Percentiles rank a stretch among this genome's conserved stretches.
These are phyloP conservation scores for Imleria badia DNA, from an alignment of 768 basidiomycete species.

Conservation along the genomic window DNA sequence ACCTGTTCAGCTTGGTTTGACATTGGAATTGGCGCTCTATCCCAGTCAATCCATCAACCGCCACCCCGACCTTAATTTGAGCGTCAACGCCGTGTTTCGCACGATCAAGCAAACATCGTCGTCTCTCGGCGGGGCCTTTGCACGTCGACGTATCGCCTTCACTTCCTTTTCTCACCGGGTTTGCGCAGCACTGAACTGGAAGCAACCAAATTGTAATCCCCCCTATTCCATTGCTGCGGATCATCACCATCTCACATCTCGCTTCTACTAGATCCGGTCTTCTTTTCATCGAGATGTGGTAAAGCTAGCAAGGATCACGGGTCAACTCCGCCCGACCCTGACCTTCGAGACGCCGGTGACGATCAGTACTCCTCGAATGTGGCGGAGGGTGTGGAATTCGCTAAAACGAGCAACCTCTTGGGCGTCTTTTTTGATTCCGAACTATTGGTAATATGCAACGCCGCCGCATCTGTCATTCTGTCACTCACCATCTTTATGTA, in stretches of 20 bases:
- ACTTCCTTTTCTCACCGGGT: constrained; percentile 89
- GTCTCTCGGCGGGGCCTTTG: constrained; percentile 46
- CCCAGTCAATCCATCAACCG: constrained; percentile 48
- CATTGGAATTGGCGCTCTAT: constrained; percentile 77
- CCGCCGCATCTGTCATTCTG: constrained; percentile 7
- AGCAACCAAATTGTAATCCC: constrained; percentile 90
- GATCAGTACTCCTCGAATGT: constrained; percentile 64
- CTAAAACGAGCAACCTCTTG: constrained; percentile 87
- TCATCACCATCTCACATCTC: constrained; percentile 18
- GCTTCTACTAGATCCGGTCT: constrained; percentile 77
- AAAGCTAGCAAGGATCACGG: constrained; percentile 43
- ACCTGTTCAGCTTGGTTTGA: constrained; percentile 65
- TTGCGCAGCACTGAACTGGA: constrained; percentile 94
- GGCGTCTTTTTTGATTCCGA: constrained; percentile 89
- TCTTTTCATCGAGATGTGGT: constrained; percentile 89
- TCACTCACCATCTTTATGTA: constrained; percentile 14
- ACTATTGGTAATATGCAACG: constrained; percentile 61
- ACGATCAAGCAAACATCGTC: constrained; percentile 73
- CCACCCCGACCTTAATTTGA: constrained; percentile 71
- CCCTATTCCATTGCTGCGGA: constrained; percentile 20
- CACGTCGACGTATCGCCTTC: constrained; percentile 83
- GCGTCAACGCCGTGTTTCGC: constrained; percentile 82
- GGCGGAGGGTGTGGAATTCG: constrained; percentile 89
- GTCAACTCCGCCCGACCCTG: constrained; percentile 39
- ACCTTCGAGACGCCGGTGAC: constrained; percentile 42